phyloP scores from a whole-genome alignment of 2,329 filamentous ascomycete species.

The Hypoxylon sp. region DNA sequence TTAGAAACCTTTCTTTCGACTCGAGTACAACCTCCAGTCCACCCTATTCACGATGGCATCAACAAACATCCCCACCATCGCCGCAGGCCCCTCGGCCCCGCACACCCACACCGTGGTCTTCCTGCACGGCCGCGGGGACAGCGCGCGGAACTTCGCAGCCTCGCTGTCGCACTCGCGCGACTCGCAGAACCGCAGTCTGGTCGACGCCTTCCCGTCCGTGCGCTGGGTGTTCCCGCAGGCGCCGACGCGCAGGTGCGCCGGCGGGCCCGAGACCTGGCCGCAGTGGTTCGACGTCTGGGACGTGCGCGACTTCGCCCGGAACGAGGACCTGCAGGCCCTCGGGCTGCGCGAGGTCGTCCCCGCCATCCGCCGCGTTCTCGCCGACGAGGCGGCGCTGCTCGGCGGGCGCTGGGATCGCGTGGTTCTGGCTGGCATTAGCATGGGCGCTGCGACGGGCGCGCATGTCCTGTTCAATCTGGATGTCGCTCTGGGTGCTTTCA shows the following conservation, averaged over 20 bases:
- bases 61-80: slow-evolving; percentile 18
- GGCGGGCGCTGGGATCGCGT: slow-evolving; percentile 50
- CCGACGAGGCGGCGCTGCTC: slow-evolving; percentile 48
- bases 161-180: slow-evolving; percentile 46
- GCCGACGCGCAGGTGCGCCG: slow-evolving; percentile 44
- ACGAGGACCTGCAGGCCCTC: slow-evolving; percentile 52
- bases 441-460: slow-evolving; percentile 53
- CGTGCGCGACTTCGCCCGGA: slow-evolving; percentile 48
- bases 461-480: slow-evolving; percentile 39
- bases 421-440: slow-evolving; percentile 57
- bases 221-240: slow-evolving; percentile 60
- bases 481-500: slow-evolving; percentile 35
- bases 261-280: slow-evolving; percentile 41
- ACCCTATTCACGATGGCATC: slow-evolving; percentile 12
- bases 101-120: slow-evolving; percentile 57
- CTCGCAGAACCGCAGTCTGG: slow-evolving; percentile 47
- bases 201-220: slow-evolving; percentile 54
- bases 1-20: too few relatives aligned
- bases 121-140: slow-evolving; percentile 57
- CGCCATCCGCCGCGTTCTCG: slow-evolving; percentile 46
- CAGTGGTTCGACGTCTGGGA: slow-evolving; percentile 64
- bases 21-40: too few relatives aligned
- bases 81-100: slow-evolving; percentile 21
- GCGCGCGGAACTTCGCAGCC: slow-evolving; percentile 44
- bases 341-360: slow-evolving; percentile 53